Evolutionary conservation across 2,329 filamentous ascomycete genomes (phyloP).

Genomic region (Fusarium sacchari): DNA sequence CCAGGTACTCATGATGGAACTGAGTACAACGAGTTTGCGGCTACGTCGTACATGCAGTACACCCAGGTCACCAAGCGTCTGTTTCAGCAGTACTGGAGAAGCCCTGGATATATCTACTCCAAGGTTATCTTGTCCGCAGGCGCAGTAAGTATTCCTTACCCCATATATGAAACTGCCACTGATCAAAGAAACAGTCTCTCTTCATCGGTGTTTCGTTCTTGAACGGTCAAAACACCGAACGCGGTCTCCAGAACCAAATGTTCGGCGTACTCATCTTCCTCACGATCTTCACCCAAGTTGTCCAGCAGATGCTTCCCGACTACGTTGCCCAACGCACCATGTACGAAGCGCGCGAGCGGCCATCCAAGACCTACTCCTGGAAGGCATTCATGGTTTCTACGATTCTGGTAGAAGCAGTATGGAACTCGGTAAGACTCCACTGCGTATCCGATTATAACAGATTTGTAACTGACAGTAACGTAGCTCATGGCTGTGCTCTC

Average conservation of each 20-base stretch:
- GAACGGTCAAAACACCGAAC: slow-evolving; percentile 66
- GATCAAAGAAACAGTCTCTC: slow-evolving; percentile 47
- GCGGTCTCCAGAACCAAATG: slow-evolving; percentile 76
- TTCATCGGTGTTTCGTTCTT: slow-evolving; percentile 78
- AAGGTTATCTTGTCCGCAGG: slow-evolving; percentile 51
- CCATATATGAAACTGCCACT: background rate
- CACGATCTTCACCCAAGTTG: slow-evolving; percentile 74
- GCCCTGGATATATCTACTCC: slow-evolving; percentile 71
- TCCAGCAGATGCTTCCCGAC: slow-evolving; percentile 75
- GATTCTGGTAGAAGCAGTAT: slow-evolving; percentile 70
- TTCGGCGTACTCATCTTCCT: slow-evolving; percentile 78
- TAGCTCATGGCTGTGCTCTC: slow-evolving; percentile 59
- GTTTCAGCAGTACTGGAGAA: slow-evolving; percentile 50
- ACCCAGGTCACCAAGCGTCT: slow-evolving; percentile 50
- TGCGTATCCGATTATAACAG: fast-evolving
- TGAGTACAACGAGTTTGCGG: slow-evolving; percentile 47
- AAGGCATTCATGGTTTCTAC: slow-evolving; percentile 73
- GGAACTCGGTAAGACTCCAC: slow-evolving; percentile 65
- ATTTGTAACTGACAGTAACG: background rate
- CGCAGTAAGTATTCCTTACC: slow-evolving; percentile 43
- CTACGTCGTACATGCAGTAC: slow-evolving; percentile 45
- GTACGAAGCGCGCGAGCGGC: slow-evolving; percentile 75
- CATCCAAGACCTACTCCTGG: slow-evolving; percentile 75
- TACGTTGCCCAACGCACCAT: slow-evolving; percentile 75
- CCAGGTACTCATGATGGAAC: background rate